Percentiles rank a stretch among this genome's conserved stretches.
These are phyloP conservation scores for Phaeomoniella chlamydospora DNA, from an alignment of 2,329 filamentous ascomycete genomes.

Conservation along the genomic window DNA sequence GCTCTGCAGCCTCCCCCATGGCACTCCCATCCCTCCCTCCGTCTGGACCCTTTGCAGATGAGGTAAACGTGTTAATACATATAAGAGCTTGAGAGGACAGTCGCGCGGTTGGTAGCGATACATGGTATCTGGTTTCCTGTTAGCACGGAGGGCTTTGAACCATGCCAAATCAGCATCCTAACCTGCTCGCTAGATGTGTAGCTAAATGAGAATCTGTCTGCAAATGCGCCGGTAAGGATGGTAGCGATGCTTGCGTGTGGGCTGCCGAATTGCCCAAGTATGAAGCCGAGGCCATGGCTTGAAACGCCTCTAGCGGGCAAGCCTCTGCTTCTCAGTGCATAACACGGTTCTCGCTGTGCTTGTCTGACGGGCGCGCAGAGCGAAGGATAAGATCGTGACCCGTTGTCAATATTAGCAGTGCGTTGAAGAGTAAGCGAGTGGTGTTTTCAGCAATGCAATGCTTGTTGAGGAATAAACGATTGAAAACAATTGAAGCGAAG, in stretches of 20 bases:
- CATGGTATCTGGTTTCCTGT: constrained; percentile 71
- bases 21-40: constrained; percentile 83
- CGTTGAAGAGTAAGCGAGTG: too few species aligned
- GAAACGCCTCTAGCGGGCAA: too few species aligned
- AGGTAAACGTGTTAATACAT: constrained; percentile 86
- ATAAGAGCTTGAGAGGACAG: constrained; percentile 87
- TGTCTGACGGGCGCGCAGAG: too few species aligned
- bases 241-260: constrained; percentile 70
- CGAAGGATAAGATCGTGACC: too few species aligned
- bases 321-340: too few species aligned
- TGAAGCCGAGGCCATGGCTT: not conserved
- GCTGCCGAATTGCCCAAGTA: constrained; percentile 34
- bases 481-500: too few species aligned
- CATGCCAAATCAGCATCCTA: constrained; percentile 7
- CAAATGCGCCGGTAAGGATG: constrained; percentile 62
- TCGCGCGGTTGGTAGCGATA: constrained; percentile 71
- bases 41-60: constrained; percentile 76
- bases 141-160: constrained; percentile 52
- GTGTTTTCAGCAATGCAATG: too few species aligned
- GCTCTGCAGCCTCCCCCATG: constrained; percentile 81
- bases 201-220: constrained; percentile 37
- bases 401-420: too few species aligned
- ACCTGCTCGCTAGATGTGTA: constrained; percentile 36
- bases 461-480: too few species aligned
- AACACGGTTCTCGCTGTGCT: too few species aligned